Base-by-base conservation (phyloP, 768 basidiomycete genomes). In the Kwoniella mangroviensis region DNA sequence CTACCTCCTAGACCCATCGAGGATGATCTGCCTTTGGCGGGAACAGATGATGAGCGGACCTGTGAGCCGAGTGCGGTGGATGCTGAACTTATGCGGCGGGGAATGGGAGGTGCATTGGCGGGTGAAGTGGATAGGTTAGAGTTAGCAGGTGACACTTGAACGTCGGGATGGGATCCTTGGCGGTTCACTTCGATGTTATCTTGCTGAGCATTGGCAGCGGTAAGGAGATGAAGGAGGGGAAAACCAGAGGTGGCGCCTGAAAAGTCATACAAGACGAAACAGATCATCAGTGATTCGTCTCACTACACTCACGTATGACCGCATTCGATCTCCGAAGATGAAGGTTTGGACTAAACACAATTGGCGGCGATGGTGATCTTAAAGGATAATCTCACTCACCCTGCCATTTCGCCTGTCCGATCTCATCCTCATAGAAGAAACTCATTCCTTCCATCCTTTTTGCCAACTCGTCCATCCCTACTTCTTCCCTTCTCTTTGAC, bases 221-320 rank as follows among this genome's bases (percentile, higher is more conserved):
- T 82, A 19, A 97, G 85, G 9, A 93, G 84, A 81, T 95, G 92
- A 28, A 95, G 87, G 4, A 96, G 87, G 5, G 94, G 94, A 0
- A 96, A 87, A 26, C 94, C 94, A 3, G 93, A 95, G 0, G 93
- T 93, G 77, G 95, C 93, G 40, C 94, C 94, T 84, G 63, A 2
- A 7, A 19, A 17, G 34, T 19, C 21, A 55, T 12, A 21, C 26
- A 52, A 21, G 3, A 19, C 17, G 19, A 55, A 34, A 34, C 34
- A 34, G 34, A 34, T 34, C 34, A 34, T 34, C 34, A 34, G 34
- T 34, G 34, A 34, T 7, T 1, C 34, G 34, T 6, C 34, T 34
- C 9, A 34, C 34, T 34, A 34, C 34, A 34, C 6, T 34, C 34
- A 34, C 3, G 34, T 7, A 34, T 34, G 34, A 34, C 34, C 34